Evolutionary conservation across 768 basidiomycete genomes (phyloP).

Genomic region (Leccinellum rugosiceps): DNA sequence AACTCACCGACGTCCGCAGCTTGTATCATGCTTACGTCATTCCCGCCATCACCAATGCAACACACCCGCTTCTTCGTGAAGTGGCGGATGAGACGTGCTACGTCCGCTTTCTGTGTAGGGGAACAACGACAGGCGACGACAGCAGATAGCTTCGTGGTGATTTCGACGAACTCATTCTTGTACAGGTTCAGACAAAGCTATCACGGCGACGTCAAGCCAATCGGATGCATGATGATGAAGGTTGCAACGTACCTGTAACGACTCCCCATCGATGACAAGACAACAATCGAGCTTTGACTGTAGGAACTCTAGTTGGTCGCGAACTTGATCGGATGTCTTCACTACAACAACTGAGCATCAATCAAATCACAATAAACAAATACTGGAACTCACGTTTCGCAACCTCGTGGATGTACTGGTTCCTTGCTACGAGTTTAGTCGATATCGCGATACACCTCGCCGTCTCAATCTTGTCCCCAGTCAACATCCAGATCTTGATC

Average conservation of each 20-base stretch:
- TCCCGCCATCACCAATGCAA: conserved; percentile 98
- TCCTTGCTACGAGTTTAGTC: conserved; percentile 91
- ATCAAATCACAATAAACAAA: neutral
- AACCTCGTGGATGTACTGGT: conserved; percentile 97
- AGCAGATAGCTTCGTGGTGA: conserved; percentile 91
- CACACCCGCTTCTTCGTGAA: conserved; percentile 95
- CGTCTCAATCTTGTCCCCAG: conserved; percentile 98
- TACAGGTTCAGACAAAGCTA: conserved; percentile 90
- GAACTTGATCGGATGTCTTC: conserved; percentile 75
- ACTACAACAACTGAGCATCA: conserved; percentile 46
- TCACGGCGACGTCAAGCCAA: neutral
- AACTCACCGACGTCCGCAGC: conserved; percentile 94
- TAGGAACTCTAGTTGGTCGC: conserved; percentile 88
- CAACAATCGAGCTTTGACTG: conserved; percentile 96
- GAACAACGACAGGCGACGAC: conserved; percentile 98
- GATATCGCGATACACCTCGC: conserved; percentile 98
- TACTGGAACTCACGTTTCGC: conserved; percentile 65
- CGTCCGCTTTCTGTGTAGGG: conserved; percentile 98
- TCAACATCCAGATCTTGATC: conserved; percentile 99
- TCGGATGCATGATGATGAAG: neutral
- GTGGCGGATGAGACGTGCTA: conserved; percentile 86
- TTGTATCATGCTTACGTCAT: conserved; percentile 99
- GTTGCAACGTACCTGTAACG: conserved; percentile 66
- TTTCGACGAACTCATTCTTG: conserved; percentile 92
- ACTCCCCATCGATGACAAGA: conserved; percentile 97